Percentiles rank a stretch among this genome's conserved stretches.
phyloP scores from a whole-genome alignment of 768 basidiomycete species.

The Trametes meyenii region DNA sequence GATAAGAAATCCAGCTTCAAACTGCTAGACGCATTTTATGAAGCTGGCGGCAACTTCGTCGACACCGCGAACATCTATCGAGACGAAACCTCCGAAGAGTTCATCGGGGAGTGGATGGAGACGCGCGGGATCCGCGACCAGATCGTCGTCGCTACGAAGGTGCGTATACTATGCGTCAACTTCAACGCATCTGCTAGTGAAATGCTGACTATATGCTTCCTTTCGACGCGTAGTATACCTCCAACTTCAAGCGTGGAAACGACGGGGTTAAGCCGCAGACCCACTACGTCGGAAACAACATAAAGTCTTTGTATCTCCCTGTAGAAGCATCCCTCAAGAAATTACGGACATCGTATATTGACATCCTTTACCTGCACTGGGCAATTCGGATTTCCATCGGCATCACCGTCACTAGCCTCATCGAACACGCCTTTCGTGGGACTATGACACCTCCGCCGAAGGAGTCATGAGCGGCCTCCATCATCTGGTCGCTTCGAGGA shows the following conservation, averaged over 20 bases:
- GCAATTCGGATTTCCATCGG: not conserved
- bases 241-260: not conserved
- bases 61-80: slow-evolving; percentile 43
- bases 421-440: slow-evolving; percentile 38
- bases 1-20: slow-evolving; percentile 40
- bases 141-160: slow-evolving; percentile 48
- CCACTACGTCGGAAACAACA: not conserved
- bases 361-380: not conserved
- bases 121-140: slow-evolving; percentile 44
- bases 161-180: not conserved
- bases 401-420: not conserved
- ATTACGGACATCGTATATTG: not conserved
- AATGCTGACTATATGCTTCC: not conserved
- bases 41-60: slow-evolving; percentile 33
- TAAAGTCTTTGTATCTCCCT: not conserved
- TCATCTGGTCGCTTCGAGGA: slow-evolving; percentile 49
- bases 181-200: not conserved
- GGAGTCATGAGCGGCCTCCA: slow-evolving; percentile 60
- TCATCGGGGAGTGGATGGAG: slow-evolving; percentile 53
- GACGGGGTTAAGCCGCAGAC: not conserved
- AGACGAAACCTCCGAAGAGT: slow-evolving; percentile 38
- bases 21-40: slow-evolving; percentile 33
- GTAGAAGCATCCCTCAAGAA: slow-evolving; percentile 1
- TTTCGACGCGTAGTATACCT: not conserved
- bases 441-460: slow-evolving; percentile 52